Evolutionary conservation across 2,329 filamentous ascomycete genomes (phyloP).

Genomic region (Trichoderma hamatum): DNA sequence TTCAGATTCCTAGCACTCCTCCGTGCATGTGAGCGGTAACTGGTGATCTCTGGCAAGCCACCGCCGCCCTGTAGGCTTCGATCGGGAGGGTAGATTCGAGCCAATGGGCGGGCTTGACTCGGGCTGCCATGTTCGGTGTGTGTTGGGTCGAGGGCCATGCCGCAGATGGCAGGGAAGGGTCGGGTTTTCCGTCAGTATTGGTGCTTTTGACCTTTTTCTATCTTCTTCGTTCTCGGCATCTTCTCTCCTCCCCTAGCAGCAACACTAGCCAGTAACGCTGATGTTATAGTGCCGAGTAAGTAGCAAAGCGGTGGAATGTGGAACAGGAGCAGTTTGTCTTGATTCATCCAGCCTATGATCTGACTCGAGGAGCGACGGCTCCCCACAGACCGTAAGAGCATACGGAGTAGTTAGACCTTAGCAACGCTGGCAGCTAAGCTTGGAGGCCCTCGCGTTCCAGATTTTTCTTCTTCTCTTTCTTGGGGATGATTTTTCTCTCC

Average conservation of each 20-base stretch:
- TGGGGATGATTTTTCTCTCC: not conserved
- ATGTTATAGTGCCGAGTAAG: not conserved
- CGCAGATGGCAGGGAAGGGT: not conserved
- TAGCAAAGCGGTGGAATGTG: not conserved
- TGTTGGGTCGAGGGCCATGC: not conserved
- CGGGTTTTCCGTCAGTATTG: not conserved
- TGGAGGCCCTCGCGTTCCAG: not conserved
- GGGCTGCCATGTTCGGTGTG: constrained; percentile 10
- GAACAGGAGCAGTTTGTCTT: not conserved
- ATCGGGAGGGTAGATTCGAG: constrained; percentile 8
- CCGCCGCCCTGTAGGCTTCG: not conserved
- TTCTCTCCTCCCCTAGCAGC: not conserved
- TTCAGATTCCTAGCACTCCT: not conserved
- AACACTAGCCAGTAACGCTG: not conserved
- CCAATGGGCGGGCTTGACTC: not conserved
- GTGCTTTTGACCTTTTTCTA: not conserved
- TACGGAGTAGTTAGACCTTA: not conserved
- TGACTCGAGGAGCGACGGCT: constrained; percentile 13
- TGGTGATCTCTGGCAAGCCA: constrained; percentile 16
- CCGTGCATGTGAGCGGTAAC: not conserved
- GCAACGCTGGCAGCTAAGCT: not conserved
- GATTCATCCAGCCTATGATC: constrained; percentile 3
- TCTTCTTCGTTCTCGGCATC: not conserved
- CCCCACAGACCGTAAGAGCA: not conserved
- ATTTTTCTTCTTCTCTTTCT: not conserved